These are phyloP conservation scores for Lotus japonicus DNA, from an alignment of 306 rosid species.

Conservation along the genomic window DNA sequence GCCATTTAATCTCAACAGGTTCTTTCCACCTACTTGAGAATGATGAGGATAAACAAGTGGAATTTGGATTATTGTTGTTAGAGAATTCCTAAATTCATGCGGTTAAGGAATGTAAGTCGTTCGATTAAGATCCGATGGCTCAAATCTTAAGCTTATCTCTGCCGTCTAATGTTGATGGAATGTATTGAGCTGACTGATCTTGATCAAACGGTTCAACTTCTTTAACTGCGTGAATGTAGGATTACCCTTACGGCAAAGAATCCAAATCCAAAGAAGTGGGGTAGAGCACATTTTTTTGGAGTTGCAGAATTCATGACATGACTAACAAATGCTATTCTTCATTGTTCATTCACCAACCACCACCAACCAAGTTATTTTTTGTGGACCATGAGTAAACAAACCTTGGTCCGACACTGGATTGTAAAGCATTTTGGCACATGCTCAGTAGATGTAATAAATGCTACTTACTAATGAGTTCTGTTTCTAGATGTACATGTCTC, in stretches of 20 bases:
- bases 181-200: no score
- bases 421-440: slow-evolving; percentile 2
- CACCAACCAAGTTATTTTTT: not conserved
- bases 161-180: no score
- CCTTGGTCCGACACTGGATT: slow-evolving; percentile 25
- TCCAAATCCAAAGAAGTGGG: no score
- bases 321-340: slow-evolving; percentile 17
- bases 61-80: no score
- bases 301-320: not conserved
- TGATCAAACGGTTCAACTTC: no score
- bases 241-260: no score
- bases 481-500: not conserved
- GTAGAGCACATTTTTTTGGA: slow-evolving; percentile 11
- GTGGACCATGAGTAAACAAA: slow-evolving; percentile 7
- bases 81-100: no score
- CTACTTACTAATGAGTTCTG: not conserved
- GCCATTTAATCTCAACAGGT: slow-evolving; percentile 92
- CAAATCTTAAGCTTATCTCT: no score
- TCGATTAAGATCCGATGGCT: no score
- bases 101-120: no score
- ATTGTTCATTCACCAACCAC: slow-evolving; percentile 10
- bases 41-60: not conserved
- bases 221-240: no score
- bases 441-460: slow-evolving; percentile 22
- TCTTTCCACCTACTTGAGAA: slow-evolving; percentile 79